Evolutionary conservation across 2,329 filamentous ascomycete species (phyloP).

Genomic region (Penicillium paneum): DNA sequence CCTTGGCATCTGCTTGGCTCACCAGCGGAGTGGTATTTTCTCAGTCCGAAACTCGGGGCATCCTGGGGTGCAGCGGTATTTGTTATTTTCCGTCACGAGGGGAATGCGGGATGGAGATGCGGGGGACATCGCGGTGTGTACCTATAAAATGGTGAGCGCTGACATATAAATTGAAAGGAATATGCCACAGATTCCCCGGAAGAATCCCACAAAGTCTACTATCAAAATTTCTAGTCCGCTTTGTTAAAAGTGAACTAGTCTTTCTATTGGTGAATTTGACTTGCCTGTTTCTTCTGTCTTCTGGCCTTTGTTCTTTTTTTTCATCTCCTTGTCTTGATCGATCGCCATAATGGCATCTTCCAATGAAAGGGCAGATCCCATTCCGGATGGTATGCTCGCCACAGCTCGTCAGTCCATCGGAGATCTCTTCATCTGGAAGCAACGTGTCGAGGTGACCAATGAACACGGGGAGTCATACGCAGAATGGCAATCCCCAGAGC

Average conservation of each 20-base stretch:
- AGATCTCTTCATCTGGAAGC: slow-evolving; percentile 71
- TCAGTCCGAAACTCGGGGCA: slow-evolving; percentile 10
- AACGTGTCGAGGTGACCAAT: slow-evolving; percentile 58
- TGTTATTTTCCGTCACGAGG: slow-evolving; percentile 2
- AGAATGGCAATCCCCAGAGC: slow-evolving; percentile 67
- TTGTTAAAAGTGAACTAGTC: neutral
- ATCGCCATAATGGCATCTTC: slow-evolving; percentile 4
- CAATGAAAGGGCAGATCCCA: slow-evolving; percentile 59
- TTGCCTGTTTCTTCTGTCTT: neutral
- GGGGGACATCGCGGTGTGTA: neutral
- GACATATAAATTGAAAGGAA: neutral
- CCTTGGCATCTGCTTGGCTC: slow-evolving; percentile 27
- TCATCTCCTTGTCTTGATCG: neutral
- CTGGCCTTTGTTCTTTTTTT: neutral
- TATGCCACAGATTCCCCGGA: neutral
- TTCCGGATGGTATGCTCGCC: slow-evolving; percentile 63
- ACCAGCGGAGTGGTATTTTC: slow-evolving; percentile 14
- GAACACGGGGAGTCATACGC: slow-evolving; percentile 61
- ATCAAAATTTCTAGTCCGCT: neutral
- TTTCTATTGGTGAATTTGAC: neutral
- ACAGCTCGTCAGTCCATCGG: slow-evolving; percentile 62
- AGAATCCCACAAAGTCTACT: neutral
- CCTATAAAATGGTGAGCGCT: slow-evolving; percentile 12
- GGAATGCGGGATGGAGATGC: slow-evolving; percentile 14
- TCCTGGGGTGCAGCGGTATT: slow-evolving; percentile 6